Percentiles rank a stretch among this genome's conserved stretches.
Conservation (phyloP, 495 filamentous ascomycete species). For the Echria macrotheca region DNA sequence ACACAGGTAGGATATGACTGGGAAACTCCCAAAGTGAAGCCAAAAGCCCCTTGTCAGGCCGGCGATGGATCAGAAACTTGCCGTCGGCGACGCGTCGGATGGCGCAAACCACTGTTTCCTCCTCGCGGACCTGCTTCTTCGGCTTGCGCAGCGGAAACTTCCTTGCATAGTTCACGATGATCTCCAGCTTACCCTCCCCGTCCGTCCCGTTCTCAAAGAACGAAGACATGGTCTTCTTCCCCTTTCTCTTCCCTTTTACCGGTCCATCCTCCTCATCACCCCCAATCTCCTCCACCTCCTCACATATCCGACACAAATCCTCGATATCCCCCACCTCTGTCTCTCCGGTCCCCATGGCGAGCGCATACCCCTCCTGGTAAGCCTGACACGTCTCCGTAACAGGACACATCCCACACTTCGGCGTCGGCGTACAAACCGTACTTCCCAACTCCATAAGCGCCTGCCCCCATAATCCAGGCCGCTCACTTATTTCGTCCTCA, state of each 20-base stretch:
- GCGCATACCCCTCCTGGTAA: slow-evolving; percentile 31
- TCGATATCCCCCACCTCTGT: slow-evolving; percentile 30
- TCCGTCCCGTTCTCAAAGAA: slow-evolving; percentile 22
- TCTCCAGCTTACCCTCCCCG: slow-evolving; percentile 12
- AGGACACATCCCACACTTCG: slow-evolving; percentile 37
- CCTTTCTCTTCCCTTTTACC: neutral
- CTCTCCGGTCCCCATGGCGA: slow-evolving; percentile 17
- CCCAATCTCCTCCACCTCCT: slow-evolving; percentile 16
- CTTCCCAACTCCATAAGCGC: slow-evolving; percentile 46
- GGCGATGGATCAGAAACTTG: slow-evolving; percentile 34
- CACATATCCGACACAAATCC: slow-evolving; percentile 33
- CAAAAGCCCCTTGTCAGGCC: slow-evolving; percentile 39
- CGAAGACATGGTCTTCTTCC: slow-evolving; percentile 17
- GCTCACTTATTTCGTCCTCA: slow-evolving; percentile 23
- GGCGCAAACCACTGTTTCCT: slow-evolving; percentile 41
- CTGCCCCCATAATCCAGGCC: slow-evolving; percentile 42
- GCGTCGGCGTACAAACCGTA: slow-evolving; percentile 43
- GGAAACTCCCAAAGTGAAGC: slow-evolving; percentile 45
- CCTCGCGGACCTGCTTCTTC: slow-evolving; percentile 39
- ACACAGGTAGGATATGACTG: slow-evolving; percentile 26
- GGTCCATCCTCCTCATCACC: slow-evolving; percentile 3
- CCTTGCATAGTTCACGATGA: slow-evolving; percentile 32
- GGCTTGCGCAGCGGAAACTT: slow-evolving; percentile 36
- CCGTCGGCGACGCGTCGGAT: slow-evolving; percentile 31
- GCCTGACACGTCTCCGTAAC: slow-evolving; percentile 38